Base-by-base conservation (phyloP, 306 rosid species). In the Quercus engelmannii region DNA sequence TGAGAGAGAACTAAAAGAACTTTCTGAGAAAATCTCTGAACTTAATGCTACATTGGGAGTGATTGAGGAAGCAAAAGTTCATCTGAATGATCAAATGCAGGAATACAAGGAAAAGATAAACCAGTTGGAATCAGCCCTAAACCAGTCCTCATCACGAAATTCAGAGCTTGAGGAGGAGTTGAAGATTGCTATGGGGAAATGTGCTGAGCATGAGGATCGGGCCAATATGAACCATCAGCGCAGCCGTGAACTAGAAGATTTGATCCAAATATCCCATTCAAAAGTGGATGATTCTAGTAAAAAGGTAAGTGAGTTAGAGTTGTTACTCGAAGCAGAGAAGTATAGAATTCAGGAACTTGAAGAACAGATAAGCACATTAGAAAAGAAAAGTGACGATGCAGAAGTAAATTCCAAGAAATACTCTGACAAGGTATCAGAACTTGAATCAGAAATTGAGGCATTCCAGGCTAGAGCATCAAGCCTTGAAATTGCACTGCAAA, bases 301-400 rank as follows among this genome's bases (percentile, higher is more conserved):
- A 85, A 91, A 80, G 86, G 94, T 15, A 46, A 89, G 91, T 38
- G 96, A 96, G 78, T 85, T 96, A 84, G 99, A 91, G 88, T 83
- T 90, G 82, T 83, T 96, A 59, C 93, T 96, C 52, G 94, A 91
- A 85, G 87, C 98, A 12, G 98, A 93, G 78, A 93, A 89, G 82
- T 89, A 88, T 81, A 90, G 98, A 90, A 93, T 96, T 78, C 94
- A 88, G 77, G 99, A 93, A 79, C 98, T 96, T 9, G 97, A 96
- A 78, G 96, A 91, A 76, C 98, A 93, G 77, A 78, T 86, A 81
- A 86, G 84, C 79, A 31, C 83, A 1, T 81, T 93, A 77, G 98
- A 91, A 73, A 89, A 88, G 84, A 91, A 84, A 78, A 85, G 71
- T 49, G 79, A 25, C 57, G 84, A 86, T 20, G 80, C 94, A 26